Evolutionary conservation across 345 rosid genomes (phyloP), one percentile per base, ranked within the genome.

Genomic region (Populus alba): DNA sequence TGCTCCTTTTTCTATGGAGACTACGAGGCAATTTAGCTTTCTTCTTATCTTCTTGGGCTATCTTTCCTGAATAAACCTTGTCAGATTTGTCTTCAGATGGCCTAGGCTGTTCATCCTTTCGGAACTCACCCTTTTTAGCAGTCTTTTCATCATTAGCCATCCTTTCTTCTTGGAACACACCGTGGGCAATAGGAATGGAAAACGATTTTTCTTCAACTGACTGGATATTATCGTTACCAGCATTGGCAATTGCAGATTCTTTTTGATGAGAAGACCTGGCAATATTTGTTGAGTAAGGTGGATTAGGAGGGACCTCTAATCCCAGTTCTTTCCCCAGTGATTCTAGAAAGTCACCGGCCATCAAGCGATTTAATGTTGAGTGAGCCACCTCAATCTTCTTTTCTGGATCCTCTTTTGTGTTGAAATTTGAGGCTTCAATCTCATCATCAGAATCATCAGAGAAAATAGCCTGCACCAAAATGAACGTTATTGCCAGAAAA

Each of bases 291-390:
- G 85, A 22, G 76, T 83, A 75, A 7, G 91, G 87, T 41, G 74
- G 66, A 75, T 94, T 95, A 75, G 92, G 87, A 47, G 98, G 98
- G 81, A 96, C 99, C 84, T 92, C 98, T 29, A 96, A 80, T 22
- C 99, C 99, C 55, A 96, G 88, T 86, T 96, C 99, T 87, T 92
- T 96, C 68, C 99, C 99, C 73, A 94, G 79, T 13, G 98, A 91
- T 85, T 96, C 97, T 71, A 96, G 78, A 70, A 94, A 96, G 77
- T 96, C 99, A 68, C 98, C 95, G 20, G 99, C 98, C 74, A 94
- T 92, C 72, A 96, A 87, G 75, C 96, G 95, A 81, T 88, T 96
- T 79, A 96, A 84, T 18, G 98, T 85, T 29, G 94, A 81, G 74
- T 91, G 90, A 10, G 97, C 97, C 55, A 89, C 95, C 81, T 90